Percentiles rank a stretch among this genome's conserved stretches.
These are phyloP conservation scores for Domatiomyces globalis DNA, from an alignment of 2,329 filamentous ascomycete species.

Conservation along the genomic window DNA sequence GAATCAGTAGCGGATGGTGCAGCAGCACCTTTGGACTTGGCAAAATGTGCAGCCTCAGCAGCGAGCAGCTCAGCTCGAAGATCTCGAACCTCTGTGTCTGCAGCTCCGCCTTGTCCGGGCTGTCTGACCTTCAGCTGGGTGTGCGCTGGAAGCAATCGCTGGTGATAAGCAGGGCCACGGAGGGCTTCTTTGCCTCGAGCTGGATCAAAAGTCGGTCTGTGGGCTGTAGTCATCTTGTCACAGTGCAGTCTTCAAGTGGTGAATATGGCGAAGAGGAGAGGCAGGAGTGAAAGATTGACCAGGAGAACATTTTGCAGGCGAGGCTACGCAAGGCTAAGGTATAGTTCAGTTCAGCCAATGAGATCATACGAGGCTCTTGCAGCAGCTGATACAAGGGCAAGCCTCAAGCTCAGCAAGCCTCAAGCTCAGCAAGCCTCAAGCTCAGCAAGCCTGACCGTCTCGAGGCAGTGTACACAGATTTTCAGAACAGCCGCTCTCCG, in stretches of 20 bases:
- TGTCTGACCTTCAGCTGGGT: conserved; percentile 80
- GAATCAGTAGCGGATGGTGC: conserved; percentile 16
- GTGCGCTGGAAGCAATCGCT: conserved; percentile 84
- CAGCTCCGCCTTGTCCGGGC: conserved; percentile 76
- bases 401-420: too few relatives aligned
- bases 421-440: too few relatives aligned
- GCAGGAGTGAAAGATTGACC: background rate
- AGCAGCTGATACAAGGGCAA: too few relatives aligned
- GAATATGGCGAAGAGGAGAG: background rate
- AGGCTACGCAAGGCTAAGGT: background rate
- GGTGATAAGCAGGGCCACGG: conserved; percentile 86
- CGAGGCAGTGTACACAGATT: background rate
- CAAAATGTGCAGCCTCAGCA: conserved; percentile 75
- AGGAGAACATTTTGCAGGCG: background rate
- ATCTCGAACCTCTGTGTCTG: conserved; percentile 57
- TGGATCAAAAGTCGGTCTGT: conserved; percentile 91
- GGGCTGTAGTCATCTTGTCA: conserved; percentile 29
- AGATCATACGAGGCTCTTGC: background rate
- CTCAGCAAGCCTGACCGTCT: too few relatives aligned
- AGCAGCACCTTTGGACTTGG: conserved; percentile 49
- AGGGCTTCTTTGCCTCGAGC: conserved; percentile 89
- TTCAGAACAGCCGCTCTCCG: background rate
- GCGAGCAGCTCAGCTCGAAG: conserved; percentile 78
- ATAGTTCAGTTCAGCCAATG: background rate
- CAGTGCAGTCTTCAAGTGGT: background rate